These are phyloP conservation scores for Gynochthodes officinalis DNA, from an alignment of 257 asterid genomes.

Conservation along the genomic window DNA sequence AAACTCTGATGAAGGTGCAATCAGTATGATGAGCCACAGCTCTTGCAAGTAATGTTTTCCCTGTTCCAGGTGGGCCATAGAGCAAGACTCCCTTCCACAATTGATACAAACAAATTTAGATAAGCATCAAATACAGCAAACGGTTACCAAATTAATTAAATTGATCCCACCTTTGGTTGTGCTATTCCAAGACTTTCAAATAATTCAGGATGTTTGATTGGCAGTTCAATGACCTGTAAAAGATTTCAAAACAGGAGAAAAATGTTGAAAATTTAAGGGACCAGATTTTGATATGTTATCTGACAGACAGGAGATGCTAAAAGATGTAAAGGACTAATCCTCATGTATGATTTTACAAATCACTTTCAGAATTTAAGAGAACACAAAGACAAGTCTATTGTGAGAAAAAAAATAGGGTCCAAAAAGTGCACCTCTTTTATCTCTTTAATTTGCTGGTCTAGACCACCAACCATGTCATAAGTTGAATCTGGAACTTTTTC, in stretches of 20 bases:
- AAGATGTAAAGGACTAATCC: not conserved
- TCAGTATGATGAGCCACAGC: constrained; percentile 78
- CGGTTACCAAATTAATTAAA: not conserved
- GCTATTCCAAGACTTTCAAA: constrained; percentile 80
- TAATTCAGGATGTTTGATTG: constrained; percentile 68
- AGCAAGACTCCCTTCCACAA: constrained; percentile 56
- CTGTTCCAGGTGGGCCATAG: constrained; percentile 75
- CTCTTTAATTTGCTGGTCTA: constrained; percentile 92
- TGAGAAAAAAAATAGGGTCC: not conserved
- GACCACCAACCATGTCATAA: constrained; percentile 96
- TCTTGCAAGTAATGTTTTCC: constrained; percentile 64
- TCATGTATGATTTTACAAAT: not conserved
- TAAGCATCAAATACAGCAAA: not conserved
- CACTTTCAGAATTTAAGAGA: not conserved
- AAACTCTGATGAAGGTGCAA: constrained; percentile 65
- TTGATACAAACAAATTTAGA: not conserved
- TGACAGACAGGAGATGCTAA: not conserved
- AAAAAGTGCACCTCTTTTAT: constrained; percentile 61
- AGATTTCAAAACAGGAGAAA: not conserved
- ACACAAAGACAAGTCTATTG: not conserved
- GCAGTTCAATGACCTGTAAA: constrained; percentile 64
- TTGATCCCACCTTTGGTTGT: constrained; percentile 61
- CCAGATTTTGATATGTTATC: not conserved
- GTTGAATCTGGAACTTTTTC: constrained; percentile 96
- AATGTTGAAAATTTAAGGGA: not conserved